Conservation (phyloP, 192 early-diverging fungal species). For the Cladochytrium replicatum region DNA sequence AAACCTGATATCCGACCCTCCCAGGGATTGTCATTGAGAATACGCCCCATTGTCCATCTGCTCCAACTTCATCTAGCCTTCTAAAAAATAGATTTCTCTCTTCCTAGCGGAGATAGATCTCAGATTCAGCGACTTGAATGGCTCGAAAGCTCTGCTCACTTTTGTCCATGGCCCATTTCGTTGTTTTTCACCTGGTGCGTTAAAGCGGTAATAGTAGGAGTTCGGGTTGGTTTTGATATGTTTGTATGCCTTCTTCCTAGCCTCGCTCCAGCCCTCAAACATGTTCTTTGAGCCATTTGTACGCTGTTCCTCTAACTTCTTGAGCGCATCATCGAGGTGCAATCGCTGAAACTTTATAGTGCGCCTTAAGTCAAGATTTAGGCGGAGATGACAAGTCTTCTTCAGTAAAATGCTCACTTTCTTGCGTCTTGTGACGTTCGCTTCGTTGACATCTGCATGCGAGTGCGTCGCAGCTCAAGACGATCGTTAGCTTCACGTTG, state of each 20-base stretch:
- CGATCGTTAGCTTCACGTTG: too few relatives aligned
- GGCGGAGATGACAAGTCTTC: too few relatives aligned
- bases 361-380: slow-evolving; percentile 13
- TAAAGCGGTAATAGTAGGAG: slow-evolving; percentile 96
- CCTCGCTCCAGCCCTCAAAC: slow-evolving; percentile 93
- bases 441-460: too few relatives aligned
- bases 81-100: slow-evolving; percentile 80
- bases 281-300: slow-evolving; percentile 61
- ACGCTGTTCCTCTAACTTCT: slow-evolving; percentile 69
- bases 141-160: slow-evolving; percentile 16
- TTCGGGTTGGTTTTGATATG: slow-evolving; percentile 92
- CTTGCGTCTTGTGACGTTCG: too few relatives aligned
- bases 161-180: slow-evolving; percentile 82
- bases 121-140: not conserved
- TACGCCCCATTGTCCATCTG: slow-evolving; percentile 94
- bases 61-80: slow-evolving; percentile 75
- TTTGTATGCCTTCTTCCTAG: slow-evolving; percentile 85
- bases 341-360: slow-evolving; percentile 17
- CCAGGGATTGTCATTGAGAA: slow-evolving; percentile 94
- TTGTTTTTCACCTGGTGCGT: slow-evolving; percentile 92
- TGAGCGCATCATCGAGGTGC: slow-evolving; percentile 75
- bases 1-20: slow-evolving; percentile 88
- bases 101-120: slow-evolving; percentile 28
- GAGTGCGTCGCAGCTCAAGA: too few relatives aligned
- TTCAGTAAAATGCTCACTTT: too few relatives aligned